Percentiles rank a stretch among this genome's conserved stretches.
These are phyloP conservation scores for Didymella pinodella DNA, from an alignment of 2,329 filamentous ascomycete genomes.

Conservation along the genomic window DNA sequence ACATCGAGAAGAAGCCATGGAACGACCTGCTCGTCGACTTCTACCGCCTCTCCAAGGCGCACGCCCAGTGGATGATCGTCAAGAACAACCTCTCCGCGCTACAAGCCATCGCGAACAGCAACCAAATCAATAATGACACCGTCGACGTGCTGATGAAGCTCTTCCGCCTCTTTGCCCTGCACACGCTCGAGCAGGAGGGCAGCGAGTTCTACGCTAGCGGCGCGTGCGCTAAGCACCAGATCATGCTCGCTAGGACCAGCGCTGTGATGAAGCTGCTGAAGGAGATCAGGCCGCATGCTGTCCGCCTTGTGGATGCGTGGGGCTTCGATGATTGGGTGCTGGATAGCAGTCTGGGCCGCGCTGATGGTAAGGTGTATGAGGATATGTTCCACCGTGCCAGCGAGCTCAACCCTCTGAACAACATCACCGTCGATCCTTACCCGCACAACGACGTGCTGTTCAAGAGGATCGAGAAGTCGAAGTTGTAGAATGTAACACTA, in stretches of 20 bases:
- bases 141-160: slow-evolving; percentile 68
- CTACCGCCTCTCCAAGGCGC: slow-evolving; percentile 76
- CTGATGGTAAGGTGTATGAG: slow-evolving; percentile 79
- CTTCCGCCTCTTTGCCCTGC: slow-evolving; percentile 70
- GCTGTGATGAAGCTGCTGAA: slow-evolving; percentile 74
- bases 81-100: slow-evolving; percentile 80
- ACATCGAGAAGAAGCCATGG: slow-evolving; percentile 76
- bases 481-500: slow-evolving; percentile 51
- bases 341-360: slow-evolving; percentile 73
- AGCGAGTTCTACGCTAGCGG: slow-evolving; percentile 75
- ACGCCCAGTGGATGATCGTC: slow-evolving; percentile 79
- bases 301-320: slow-evolving; percentile 76
- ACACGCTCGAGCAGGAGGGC: slow-evolving; percentile 73
- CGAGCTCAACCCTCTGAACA: slow-evolving; percentile 76
- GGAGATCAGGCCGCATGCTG: slow-evolving; percentile 76
- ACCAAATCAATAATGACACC: slow-evolving; percentile 66
- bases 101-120: slow-evolving; percentile 61
- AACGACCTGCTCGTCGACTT: slow-evolving; percentile 81
- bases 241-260: slow-evolving; percentile 71
- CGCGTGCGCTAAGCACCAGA: slow-evolving; percentile 75
- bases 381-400: slow-evolving; percentile 77
- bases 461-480: slow-evolving; percentile 67
- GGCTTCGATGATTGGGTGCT: slow-evolving; percentile 81
- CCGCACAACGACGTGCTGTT: slow-evolving; percentile 68
- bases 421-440: slow-evolving; percentile 75